Base-by-base conservation (phyloP, 345 rosid species). In the Fremontodendron californicum region DNA sequence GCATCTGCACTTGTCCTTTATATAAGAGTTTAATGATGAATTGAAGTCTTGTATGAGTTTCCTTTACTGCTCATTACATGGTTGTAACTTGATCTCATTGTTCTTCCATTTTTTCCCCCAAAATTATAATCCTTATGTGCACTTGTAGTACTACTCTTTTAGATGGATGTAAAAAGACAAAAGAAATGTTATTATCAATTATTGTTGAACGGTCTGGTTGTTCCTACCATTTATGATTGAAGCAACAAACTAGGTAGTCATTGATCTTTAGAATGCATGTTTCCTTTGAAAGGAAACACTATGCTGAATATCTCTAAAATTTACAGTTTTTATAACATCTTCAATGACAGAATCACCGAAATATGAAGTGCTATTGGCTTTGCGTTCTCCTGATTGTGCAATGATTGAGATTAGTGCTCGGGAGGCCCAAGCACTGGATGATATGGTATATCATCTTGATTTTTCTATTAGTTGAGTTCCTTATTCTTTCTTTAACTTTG, bases 331-430 rank as follows among this genome's bases (percentile, higher is more conserved):
- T 35, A 71, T 78, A 12, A 76, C 18, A 40, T 61, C 63, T 71
- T 63, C 49, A 25, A 71, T 85, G 72, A 77, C 88, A 95, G 99
- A 88, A 77, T 86, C 86, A 37, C 86, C 85, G 35, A 89, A 83
- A 75, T 78, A 82, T 83, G 94, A 88, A 49, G 76, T 77, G 42
- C 81, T 75, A 25, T 89, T 82, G 45, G 83, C 90, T 66, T 73
- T 79, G 35, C 90, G 85, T 61, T 86, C 88, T 80, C 83, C 79
- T 0, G 89, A 88, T 74, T 71, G 74, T 73, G 82, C 87, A 29
- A 76, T 86, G 71, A 89, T 80, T 72, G 87, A 84, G 54, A 81
- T 78, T 64, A 37, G 82, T 79, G 77, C 85, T 83, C 88, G 77
- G 67, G 83, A 81, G 72, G 74, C 84, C 72, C 92, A 81, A 86